phyloP scores from a whole-genome alignment of 129 eudicot species.

The Artemisia argyi region DNA sequence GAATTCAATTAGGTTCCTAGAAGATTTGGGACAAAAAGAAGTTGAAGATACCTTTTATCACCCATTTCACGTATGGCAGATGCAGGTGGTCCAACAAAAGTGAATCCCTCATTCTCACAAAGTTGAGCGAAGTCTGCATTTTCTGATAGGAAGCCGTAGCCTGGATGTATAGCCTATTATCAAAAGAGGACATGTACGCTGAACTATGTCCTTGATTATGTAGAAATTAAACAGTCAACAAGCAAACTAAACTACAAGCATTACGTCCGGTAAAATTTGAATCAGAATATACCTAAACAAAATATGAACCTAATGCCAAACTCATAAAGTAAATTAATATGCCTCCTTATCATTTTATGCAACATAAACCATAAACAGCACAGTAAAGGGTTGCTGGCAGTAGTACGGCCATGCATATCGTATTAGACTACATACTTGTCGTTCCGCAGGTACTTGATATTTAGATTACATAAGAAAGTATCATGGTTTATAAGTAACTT shows the following conservation, averaged over 20 bases:
- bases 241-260: conserved; percentile 12
- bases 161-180: conserved; percentile 97
- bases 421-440: not conserved
- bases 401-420: conserved; percentile 3
- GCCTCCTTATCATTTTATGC: no score
- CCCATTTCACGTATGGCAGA: conserved; percentile 99
- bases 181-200: conserved; percentile 50
- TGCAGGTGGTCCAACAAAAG: conserved; percentile 97
- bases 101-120: conserved; percentile 78
- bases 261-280: not conserved
- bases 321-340: no score
- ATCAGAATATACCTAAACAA: not conserved
- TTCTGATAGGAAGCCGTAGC: conserved; percentile 97
- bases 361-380: no score
- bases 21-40: not conserved
- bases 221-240: conserved; percentile 24
- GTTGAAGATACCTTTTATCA: conserved; percentile 75
- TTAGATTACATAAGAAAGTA: not conserved
- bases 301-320: not conserved
- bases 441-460: not conserved
- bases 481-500: not conserved
- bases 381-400: not conserved
- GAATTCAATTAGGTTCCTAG: conserved; percentile 13
- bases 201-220: conserved; percentile 29
- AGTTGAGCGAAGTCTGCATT: conserved; percentile 95